Evolutionary conservation across 768 basidiomycete species (phyloP), one percentile per base, ranked within the genome.

Genomic region (Scleroderma citrinum): DNA sequence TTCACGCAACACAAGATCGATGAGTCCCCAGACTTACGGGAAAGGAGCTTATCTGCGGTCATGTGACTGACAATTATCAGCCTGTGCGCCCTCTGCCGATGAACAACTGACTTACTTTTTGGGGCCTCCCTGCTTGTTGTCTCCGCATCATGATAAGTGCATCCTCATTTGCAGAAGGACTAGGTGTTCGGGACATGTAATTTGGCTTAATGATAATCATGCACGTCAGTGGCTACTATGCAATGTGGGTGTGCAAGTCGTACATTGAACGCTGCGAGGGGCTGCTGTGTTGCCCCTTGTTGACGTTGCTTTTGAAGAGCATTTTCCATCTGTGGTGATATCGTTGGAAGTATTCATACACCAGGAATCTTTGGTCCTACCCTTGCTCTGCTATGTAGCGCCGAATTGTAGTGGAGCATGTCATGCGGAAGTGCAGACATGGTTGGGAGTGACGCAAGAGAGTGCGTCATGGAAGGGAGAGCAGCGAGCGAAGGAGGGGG

Each of bases 381-480:
- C 55, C 54, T 67, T 40, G 65, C 67, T 56, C 43, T 61, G 29
- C 67, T 67, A 45, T 68, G 56, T 0, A 60, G 54, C 1, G 57
- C 52, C 3, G 65, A 52, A 31, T 66, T 66, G 31, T 64, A 56
- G 51, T 68, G 63, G 44, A 67, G 38, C 65, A 67, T 67, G 37
- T 59, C 65, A 3, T 56, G 47, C 36, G 65, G 65, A 13, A 67
- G 30, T 14, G 63, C 51, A 26, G 63, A 63, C 63, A 67, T 67
- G 16, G 56, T 59, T 3, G 65, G 65, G 8, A 67, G 57, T 2
- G 56, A 45, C 21, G 61, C 65, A 46, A 67, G 60, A 47, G 63
- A 65, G 49, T 69, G 65, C 6, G 52, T 63, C 65, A 67, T 61
- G 52, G 66, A 59, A 2, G 65, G 65, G 10, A 68, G 56, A 24